Evolutionary conservation across 495 filamentous ascomycete genomes (phyloP).

Genomic region (Neurospora sp.): DNA sequence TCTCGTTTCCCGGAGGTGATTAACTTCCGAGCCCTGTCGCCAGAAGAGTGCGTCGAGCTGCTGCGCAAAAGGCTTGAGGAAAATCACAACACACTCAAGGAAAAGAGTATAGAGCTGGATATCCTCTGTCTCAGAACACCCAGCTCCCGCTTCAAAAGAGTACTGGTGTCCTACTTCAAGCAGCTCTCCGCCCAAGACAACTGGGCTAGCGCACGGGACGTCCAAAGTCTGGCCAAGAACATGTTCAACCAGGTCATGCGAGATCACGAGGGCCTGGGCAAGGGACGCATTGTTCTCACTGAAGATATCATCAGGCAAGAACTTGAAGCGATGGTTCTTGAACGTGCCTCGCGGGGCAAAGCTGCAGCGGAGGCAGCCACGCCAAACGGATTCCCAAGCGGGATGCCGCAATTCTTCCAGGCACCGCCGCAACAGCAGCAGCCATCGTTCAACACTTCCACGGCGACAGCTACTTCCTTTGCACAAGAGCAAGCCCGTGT

Average conservation of each 20-base stretch:
- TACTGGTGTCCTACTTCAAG: slow-evolving; percentile 29
- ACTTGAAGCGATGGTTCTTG: slow-evolving; percentile 35
- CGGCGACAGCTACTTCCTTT: not conserved
- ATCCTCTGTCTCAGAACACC: slow-evolving; percentile 25
- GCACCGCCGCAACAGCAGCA: not conserved
- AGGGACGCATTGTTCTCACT: slow-evolving; percentile 12
- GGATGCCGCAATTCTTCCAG: not conserved
- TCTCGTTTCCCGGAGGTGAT: slow-evolving; percentile 51
- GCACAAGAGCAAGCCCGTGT: not conserved
- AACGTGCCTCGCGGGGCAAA: slow-evolving; percentile 25
- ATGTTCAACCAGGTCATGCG: slow-evolving; percentile 39
- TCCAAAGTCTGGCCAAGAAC: slow-evolving; percentile 44
- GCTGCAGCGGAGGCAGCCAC: not conserved
- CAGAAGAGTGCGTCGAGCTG: slow-evolving; percentile 38
- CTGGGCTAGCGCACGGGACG: slow-evolving; percentile 64
- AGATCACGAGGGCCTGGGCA: slow-evolving; percentile 14
- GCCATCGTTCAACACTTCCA: not conserved
- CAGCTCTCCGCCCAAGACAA: slow-evolving; percentile 34
- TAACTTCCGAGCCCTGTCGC: slow-evolving; percentile 36
- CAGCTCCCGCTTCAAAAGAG: slow-evolving; percentile 6
- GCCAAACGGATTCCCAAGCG: not conserved
- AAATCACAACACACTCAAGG: slow-evolving; percentile 10
- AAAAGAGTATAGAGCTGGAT: slow-evolving; percentile 24
- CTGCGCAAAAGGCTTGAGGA: slow-evolving; percentile 14
- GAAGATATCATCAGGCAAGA: slow-evolving; percentile 27